Evolutionary conservation across 1,284 basidiomycete genomes (phyloP).

Genomic region (Inonotus obliquus): DNA sequence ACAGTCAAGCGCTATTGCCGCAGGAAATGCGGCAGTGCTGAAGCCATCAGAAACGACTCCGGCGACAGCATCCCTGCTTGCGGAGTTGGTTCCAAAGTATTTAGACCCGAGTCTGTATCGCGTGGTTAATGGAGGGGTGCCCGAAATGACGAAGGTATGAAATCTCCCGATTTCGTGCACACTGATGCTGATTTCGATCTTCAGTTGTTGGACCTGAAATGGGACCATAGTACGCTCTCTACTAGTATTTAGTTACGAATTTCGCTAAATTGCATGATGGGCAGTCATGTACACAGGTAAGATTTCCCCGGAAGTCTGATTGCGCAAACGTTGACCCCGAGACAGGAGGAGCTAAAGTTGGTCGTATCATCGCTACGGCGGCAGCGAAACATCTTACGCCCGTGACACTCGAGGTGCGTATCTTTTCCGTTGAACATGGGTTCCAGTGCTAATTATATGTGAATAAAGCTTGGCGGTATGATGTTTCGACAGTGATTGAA

Average conservation of each 20-base stretch:
- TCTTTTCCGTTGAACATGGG: slow-evolving; percentile 37
- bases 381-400: slow-evolving; percentile 87
- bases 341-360: slow-evolving; percentile 71
- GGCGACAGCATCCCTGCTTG: slow-evolving; percentile 59
- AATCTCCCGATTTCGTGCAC: background rate
- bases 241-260: background rate
- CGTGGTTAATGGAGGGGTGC: slow-evolving; percentile 73
- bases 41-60: slow-evolving; percentile 84
- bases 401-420: slow-evolving; percentile 66
- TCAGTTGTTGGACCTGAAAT: slow-evolving; percentile 72
- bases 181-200: background rate
- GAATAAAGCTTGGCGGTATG: slow-evolving; percentile 30
- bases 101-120: slow-evolving; percentile 69
- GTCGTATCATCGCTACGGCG: slow-evolving; percentile 72
- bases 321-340: slow-evolving; percentile 4
- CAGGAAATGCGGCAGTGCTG: slow-evolving; percentile 70
- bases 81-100: slow-evolving; percentile 77
- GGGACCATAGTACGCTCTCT: slow-evolving; percentile 74
- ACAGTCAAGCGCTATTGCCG: slow-evolving; percentile 74
- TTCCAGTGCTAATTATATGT: background rate
- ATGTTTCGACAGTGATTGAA: background rate
- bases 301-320: slow-evolving; percentile 4
- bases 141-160: slow-evolving; percentile 66
- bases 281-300: slow-evolving; percentile 57
- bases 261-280: background rate